Conservation (phyloP, 2,329 filamentous ascomycete species). For the Aspergillus japonicus region DNA sequence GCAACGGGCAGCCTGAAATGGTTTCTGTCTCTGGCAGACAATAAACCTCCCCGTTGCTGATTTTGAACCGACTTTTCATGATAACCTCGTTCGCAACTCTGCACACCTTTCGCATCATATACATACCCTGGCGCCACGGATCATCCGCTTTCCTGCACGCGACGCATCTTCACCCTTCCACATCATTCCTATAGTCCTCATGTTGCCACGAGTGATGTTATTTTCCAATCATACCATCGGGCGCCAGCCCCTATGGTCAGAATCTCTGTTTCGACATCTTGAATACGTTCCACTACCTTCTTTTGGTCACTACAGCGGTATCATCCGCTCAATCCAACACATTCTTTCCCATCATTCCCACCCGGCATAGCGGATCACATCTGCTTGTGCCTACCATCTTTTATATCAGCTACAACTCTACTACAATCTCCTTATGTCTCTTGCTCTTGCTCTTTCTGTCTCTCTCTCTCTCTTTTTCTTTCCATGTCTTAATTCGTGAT, state of each 20-base stretch:
- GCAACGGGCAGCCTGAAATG: constrained; percentile 6
- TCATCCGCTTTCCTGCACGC: constrained; percentile 15
- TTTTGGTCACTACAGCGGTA: constrained; percentile 8
- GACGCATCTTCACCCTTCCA: constrained; percentile 18
- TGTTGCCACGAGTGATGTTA: constrained; percentile 36
- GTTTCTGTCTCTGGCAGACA: constrained; percentile 8
- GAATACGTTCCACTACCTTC: constrained; percentile 10
- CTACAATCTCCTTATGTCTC: too few relatives aligned
- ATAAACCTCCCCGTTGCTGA: background rate
- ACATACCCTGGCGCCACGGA: constrained; percentile 15
- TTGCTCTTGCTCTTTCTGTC: constrained; percentile 7
- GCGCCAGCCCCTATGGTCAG: constrained; percentile 15
- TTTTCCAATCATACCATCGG: constrained; percentile 24
- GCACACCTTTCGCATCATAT: constrained; percentile 15
- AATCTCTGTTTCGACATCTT: constrained; percentile 11
- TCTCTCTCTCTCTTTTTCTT: constrained; percentile 4
- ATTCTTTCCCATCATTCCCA: constrained; percentile 10
- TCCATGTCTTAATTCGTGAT: background rate
- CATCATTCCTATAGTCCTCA: constrained; percentile 25
- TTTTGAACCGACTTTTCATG: constrained; percentile 20
- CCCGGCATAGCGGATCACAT: constrained; percentile 13
- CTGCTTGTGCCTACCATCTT: constrained; percentile 9
- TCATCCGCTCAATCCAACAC: constrained; percentile 1
- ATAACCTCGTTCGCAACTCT: constrained; percentile 21
- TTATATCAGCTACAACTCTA: too few relatives aligned